These are phyloP conservation scores for Zygnema cylindricum DNA, from an alignment of 139 green algal genomes.

Conservation along the genomic window DNA sequence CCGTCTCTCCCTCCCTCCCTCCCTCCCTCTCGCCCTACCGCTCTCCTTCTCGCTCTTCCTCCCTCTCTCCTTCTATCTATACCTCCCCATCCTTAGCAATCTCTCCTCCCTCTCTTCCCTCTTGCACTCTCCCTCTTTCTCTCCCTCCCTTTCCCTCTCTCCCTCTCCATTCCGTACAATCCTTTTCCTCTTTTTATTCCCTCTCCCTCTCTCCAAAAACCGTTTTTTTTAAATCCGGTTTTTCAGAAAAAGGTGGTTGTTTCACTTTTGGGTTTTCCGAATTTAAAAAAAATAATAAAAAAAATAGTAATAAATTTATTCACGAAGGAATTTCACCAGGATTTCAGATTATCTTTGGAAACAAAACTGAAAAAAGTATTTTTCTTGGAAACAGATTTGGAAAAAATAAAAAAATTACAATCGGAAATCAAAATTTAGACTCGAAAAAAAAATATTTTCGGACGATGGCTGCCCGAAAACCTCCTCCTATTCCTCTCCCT, in stretches of 20 bases:
- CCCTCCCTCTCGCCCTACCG: neutral
- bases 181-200: neutral
- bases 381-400: neutral
- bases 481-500: neutral
- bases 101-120: neutral
- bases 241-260: no score
- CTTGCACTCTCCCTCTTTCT: neutral
- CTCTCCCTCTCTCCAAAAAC: neutral
- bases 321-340: no score
- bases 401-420: no score
- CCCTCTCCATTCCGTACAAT: neutral
- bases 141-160: neutral
- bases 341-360: no score
- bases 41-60: neutral
- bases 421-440: neutral
- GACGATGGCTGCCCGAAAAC: conserved; percentile 2
- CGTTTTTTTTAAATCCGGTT: no score
- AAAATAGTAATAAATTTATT: no score
- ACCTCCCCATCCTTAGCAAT: neutral
- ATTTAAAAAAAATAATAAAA: no score
- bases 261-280: no score
- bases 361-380: neutral
- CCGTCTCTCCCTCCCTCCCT: neutral
- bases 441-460: no score
- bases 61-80: neutral